Conservation (phyloP, 306 rosid genomes). For the Dalbergia cultrata region DNA sequence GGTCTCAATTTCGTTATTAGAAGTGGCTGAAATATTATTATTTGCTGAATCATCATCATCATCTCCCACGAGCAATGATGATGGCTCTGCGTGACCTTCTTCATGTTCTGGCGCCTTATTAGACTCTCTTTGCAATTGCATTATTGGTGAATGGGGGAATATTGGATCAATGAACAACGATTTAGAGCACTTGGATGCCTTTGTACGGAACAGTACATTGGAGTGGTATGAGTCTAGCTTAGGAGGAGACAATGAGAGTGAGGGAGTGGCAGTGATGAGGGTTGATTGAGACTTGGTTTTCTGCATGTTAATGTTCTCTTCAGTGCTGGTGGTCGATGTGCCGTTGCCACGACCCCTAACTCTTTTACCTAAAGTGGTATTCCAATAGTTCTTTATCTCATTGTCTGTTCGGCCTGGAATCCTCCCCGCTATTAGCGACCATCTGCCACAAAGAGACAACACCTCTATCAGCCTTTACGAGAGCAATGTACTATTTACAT, state of each 20-base stretch:
- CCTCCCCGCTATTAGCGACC: conserved; percentile 55
- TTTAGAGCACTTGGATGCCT: conserved; percentile 41
- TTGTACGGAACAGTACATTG: conserved; percentile 22
- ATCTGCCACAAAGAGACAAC: neutral
- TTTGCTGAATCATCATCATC: neutral
- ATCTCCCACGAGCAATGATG: neutral
- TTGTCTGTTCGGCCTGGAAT: conserved; percentile 61
- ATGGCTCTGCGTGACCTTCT: neutral
- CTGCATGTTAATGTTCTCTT: neutral
- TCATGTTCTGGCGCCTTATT: neutral
- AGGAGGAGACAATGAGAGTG: neutral
- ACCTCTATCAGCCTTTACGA: too few species aligned
- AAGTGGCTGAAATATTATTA: neutral
- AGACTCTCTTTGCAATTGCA: neutral
- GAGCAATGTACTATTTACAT: neutral
- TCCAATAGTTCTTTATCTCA: conserved; percentile 56
- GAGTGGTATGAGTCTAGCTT: too few species aligned
- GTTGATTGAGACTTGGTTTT: neutral
- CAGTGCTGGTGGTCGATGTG: neutral
- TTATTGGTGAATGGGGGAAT: neutral
- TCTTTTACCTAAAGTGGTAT: conserved; percentile 40
- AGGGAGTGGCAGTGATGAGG: neutral
- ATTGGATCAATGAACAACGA: neutral
- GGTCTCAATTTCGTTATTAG: neutral
- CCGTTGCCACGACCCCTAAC: neutral